Percentiles rank a stretch among this genome's conserved stretches.
phyloP scores from a whole-genome alignment of 352 stramenopile genomes.

The Phytopythium vexans region DNA sequence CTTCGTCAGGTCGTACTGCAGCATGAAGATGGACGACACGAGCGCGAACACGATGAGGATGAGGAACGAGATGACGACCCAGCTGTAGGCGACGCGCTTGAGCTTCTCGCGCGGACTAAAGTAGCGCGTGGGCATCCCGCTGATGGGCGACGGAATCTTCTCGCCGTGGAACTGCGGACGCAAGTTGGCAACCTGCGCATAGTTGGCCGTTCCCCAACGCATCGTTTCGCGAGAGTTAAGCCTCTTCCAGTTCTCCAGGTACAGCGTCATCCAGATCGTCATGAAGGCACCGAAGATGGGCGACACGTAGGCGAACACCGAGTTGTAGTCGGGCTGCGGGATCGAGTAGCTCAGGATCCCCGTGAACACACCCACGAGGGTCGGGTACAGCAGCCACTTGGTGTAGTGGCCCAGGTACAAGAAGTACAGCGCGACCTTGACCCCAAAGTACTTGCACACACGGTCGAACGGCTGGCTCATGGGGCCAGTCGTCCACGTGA shows the following conservation, averaged over 20 bases:
- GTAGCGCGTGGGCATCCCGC: constrained; percentile 62
- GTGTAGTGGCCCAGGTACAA: constrained; percentile 96
- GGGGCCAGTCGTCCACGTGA: constrained; percentile 59
- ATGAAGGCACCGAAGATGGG: constrained; percentile 85
- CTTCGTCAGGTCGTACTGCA: constrained; percentile 73
- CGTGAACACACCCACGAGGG: constrained; percentile 87
- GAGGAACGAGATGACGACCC: constrained; percentile 73
- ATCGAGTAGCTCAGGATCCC: constrained; percentile 74
- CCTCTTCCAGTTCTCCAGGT: constrained; percentile 90
- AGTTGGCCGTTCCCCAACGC: constrained; percentile 80
- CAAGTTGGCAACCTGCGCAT: constrained; percentile 60
- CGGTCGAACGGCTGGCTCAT: constrained; percentile 81
- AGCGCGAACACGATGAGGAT: constrained; percentile 75
- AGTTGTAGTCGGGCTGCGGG: constrained; percentile 37
- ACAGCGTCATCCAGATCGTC: constrained; percentile 87
- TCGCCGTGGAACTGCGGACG: constrained; percentile 77
- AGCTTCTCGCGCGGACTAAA: constrained; percentile 65
- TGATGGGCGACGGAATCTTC: constrained; percentile 72
- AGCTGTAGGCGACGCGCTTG: constrained; percentile 73
- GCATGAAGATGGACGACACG: constrained; percentile 73
- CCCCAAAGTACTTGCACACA: constrained; percentile 83
- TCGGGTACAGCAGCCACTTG: constrained; percentile 93
- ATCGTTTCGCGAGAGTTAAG: constrained; percentile 75
- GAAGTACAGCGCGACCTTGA: constrained; percentile 97
- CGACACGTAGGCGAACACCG: constrained; percentile 73